Evolutionary conservation across 1,284 basidiomycete species (phyloP).

Genomic region (Porodaedalea pini): DNA sequence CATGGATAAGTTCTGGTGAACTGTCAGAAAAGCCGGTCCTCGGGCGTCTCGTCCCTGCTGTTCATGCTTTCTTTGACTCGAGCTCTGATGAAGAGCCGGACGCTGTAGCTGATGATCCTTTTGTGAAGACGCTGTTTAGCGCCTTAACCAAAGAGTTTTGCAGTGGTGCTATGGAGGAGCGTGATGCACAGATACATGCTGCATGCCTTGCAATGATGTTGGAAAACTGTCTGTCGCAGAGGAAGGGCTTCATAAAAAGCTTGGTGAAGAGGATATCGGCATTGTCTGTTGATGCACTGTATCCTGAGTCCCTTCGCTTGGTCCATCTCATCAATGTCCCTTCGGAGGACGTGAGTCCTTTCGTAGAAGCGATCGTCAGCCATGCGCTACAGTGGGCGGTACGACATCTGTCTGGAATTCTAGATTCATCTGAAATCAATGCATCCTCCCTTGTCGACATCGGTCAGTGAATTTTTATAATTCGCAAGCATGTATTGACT

Average conservation of each 20-base stretch:
- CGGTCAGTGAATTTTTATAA: slow-evolving; percentile 1
- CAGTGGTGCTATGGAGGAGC: neutral
- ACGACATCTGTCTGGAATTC: slow-evolving; percentile 35
- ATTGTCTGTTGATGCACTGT: neutral
- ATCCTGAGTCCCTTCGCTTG: slow-evolving; percentile 1
- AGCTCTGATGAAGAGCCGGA: neutral
- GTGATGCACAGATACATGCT: neutral
- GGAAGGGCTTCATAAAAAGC: neutral
- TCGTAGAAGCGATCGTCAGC: slow-evolving; percentile 39
- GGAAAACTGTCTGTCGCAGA: neutral
- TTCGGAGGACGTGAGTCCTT: slow-evolving; percentile 25
- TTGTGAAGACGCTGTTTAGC: neutral
- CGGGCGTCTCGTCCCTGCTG: neutral
- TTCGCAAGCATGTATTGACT: slow-evolving; percentile 11
- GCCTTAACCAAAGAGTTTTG: neutral
- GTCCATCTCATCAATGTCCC: neutral
- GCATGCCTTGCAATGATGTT: neutral
- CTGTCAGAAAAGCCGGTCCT: neutral
- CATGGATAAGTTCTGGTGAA: slow-evolving; percentile 5
- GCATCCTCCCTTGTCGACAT: neutral
- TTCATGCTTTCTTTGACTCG: slow-evolving; percentile 8
- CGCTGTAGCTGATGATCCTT: neutral
- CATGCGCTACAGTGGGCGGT: slow-evolving; percentile 49
- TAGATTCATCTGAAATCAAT: slow-evolving; percentile 17
- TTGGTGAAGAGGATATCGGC: neutral